These are phyloP conservation scores for Udeniomyces megalosporus DNA, from an alignment of 768 basidiomycete genomes.

Conservation along the genomic window DNA sequence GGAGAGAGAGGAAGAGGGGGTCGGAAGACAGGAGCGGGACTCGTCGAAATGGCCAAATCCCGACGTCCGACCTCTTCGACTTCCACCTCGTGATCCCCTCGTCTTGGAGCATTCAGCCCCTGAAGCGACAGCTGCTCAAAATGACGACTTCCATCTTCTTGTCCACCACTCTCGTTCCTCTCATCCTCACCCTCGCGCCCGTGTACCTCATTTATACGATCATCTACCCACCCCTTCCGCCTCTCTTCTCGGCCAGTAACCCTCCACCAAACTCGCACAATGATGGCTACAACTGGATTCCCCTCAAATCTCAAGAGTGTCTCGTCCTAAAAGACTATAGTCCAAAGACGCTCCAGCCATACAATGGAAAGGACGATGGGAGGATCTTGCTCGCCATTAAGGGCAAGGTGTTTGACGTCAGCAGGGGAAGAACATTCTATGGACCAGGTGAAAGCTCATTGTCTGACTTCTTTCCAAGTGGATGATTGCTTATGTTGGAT, in stretches of 20 bases:
- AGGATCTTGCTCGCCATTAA: slow-evolving; percentile 76
- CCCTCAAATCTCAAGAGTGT: slow-evolving; percentile 60
- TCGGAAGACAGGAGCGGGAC: too few relatives aligned
- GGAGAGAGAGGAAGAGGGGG: too few relatives aligned
- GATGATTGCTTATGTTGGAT: too few relatives aligned
- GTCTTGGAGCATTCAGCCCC: too few relatives aligned
- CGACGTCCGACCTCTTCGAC: too few relatives aligned
- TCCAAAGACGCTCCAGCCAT: slow-evolving; percentile 53
- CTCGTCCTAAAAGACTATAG: slow-evolving; percentile 65
- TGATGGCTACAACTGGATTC: slow-evolving; percentile 80
- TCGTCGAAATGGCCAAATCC: too few relatives aligned
- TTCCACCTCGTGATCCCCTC: too few relatives aligned
- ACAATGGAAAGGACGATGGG: slow-evolving; percentile 39
- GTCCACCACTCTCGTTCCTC: slow-evolving; percentile 6
- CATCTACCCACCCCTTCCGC: slow-evolving; percentile 40
- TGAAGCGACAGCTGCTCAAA: too few relatives aligned
- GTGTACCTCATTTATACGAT: slow-evolving; percentile 60
- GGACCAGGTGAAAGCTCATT: slow-evolving; percentile 51
- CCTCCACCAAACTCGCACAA: slow-evolving; percentile 44
- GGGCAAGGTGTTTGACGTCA: slow-evolving; percentile 83
- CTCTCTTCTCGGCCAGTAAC: slow-evolving; percentile 36
- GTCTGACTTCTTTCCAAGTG: neutral
- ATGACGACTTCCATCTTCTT: neutral
- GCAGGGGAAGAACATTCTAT: slow-evolving; percentile 75
- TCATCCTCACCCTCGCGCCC: slow-evolving; percentile 39